A percentile compares a stretch with the other conserved stretches of the same genome.
Evolutionary conservation across 257 asterid genomes (phyloP).

Genomic region (Rehmannia glutinosa): DNA sequence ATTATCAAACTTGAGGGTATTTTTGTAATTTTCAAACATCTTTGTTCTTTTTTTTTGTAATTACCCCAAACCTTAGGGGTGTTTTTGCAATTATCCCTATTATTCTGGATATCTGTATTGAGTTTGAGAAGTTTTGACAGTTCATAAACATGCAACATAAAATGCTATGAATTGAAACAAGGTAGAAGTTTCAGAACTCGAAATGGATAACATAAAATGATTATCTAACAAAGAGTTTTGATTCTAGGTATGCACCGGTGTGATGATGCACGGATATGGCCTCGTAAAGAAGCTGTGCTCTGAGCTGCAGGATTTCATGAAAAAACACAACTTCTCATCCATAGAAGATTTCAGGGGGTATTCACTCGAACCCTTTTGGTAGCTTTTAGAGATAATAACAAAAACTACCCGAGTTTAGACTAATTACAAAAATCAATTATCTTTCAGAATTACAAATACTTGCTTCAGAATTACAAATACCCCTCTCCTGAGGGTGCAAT

Average conservation of each 20-base stretch:
- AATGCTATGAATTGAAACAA: too few species aligned
- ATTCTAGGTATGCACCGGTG: conserved; percentile 85
- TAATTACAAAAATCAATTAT: too few species aligned
- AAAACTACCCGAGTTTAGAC: too few species aligned
- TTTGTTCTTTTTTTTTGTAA: background rate
- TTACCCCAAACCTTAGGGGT: background rate
- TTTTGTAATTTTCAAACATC: too few species aligned
- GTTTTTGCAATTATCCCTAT: background rate
- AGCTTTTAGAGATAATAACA: too few species aligned
- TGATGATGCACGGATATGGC: conserved; percentile 95
- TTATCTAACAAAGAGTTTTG: conserved; percentile 4
- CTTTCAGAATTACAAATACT: too few species aligned
- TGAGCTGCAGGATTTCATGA: conserved; percentile 85
- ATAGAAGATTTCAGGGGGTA: conserved; percentile 87
- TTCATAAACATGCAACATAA: too few species aligned
- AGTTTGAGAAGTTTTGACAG: too few species aligned
- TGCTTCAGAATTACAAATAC: too few species aligned
- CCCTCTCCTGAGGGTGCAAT: too few species aligned
- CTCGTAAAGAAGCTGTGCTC: conserved; percentile 75
- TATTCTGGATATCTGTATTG: too few species aligned
- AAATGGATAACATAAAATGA: background rate
- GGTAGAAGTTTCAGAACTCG: background rate
- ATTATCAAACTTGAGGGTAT: background rate
- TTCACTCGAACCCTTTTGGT: background rate
- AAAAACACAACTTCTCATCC: conserved; percentile 63